Evolutionary conservation across 352 stramenopile species (phyloP), one percentile per base, ranked within the genome.

Genomic region (Lagenidium giganteum): DNA sequence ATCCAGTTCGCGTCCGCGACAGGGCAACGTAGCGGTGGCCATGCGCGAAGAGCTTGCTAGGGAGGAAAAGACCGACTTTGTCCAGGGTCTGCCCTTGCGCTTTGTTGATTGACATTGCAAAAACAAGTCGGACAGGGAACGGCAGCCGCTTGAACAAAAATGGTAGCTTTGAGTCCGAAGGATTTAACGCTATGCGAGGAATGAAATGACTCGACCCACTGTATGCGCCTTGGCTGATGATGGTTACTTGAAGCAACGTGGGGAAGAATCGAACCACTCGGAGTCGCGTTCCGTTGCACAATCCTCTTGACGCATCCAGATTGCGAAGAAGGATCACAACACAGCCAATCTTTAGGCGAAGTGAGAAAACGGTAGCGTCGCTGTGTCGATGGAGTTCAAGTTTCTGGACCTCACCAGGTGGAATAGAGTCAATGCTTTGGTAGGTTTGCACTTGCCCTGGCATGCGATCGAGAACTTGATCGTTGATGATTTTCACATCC

Each of bases 61-160:
- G 40, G 11, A 60, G 29, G 29, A 42, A 56, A 22, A 54, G 34
- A 12, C 42, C 47, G 5, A 59, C 47, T 8, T 16, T 42, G 20
- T 54, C 38, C 16, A 59, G 40, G 5, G 49, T 54, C 31, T 60
- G 44, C 13, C 43, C 49, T 56, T 56, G 48, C 8, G 43, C 29
- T 27, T 60, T 64, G 39, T 64, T 60, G 32, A 64, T 53, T 8
- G 47, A 56, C 55, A 64, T 64, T 0, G 32, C 38, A 35, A 59
- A 55, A 17, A 37, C 49, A n/a, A 59, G 44, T 11, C 44, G 36
- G 8, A 58, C 48, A 26, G 47, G 47, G 27, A 63, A 63, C 46
- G 54, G 47, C 1, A 47, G 40, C 7, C 54, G 36, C 25, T 53
- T 54, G 28, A 58, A 58, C 17, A 23, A 16, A 17, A 55, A 58